Evolutionary conservation across 2,329 filamentous ascomycete genomes (phyloP).

Genomic region (Diaporthe eres): DNA sequence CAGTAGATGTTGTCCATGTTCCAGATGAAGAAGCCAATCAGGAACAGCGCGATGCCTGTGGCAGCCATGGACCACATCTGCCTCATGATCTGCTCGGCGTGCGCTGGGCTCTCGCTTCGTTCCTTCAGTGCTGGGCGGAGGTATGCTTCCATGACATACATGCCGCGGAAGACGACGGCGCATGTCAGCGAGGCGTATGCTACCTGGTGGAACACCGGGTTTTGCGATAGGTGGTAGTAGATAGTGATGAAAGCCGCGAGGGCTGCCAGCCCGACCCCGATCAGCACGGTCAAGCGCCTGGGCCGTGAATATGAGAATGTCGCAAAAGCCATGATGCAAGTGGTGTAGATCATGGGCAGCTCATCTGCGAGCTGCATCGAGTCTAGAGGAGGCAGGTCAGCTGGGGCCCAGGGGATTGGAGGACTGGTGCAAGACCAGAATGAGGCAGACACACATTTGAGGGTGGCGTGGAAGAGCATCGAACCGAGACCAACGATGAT

Average conservation of each 20-base stretch:
- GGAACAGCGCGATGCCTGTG: constrained; percentile 77
- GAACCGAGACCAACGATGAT: constrained; percentile 68
- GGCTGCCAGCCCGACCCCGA: constrained; percentile 65
- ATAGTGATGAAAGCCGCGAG: constrained; percentile 80
- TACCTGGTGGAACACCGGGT: constrained; percentile 86
- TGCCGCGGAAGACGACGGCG: constrained; percentile 78
- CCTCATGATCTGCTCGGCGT: constrained; percentile 62
- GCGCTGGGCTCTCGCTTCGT: constrained; percentile 59
- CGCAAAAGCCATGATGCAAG: constrained; percentile 71
- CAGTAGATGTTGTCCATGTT: constrained; percentile 85
- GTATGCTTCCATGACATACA: constrained; percentile 78
- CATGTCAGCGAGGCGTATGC: constrained; percentile 82
- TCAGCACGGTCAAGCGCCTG: constrained; percentile 51
- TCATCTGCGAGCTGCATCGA: constrained; percentile 73
- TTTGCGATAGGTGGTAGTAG: constrained; percentile 83
- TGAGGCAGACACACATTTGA: constrained; percentile 63
- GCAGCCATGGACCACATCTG: constrained; percentile 84
- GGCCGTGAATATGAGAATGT: constrained; percentile 80
- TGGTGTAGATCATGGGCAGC: constrained; percentile 73
- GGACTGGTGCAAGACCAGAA: neutral
- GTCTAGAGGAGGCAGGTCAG: constrained; percentile 54
- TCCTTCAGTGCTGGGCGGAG: constrained; percentile 62
- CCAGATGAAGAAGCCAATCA: constrained; percentile 84
- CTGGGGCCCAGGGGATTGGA: neutral
- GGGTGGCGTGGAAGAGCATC: constrained; percentile 68